Evolutionary conservation across 2,329 filamentous ascomycete genomes (phyloP).

Genomic region (Neofusicoccum laricinum): DNA sequence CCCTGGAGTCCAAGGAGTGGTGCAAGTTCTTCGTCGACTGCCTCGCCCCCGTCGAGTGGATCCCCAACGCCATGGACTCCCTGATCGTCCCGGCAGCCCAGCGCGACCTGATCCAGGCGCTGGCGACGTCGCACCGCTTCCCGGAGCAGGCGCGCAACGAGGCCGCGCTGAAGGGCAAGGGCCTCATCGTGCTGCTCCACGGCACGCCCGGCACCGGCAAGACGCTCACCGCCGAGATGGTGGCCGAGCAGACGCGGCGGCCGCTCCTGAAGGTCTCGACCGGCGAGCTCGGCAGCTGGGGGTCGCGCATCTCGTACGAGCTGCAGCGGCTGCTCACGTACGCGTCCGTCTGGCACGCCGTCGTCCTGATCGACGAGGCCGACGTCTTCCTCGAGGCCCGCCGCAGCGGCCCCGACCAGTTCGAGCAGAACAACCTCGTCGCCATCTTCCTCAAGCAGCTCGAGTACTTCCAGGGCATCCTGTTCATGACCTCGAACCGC

Average conservation of each 20-base stretch:
- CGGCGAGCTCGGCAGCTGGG: conserved; percentile 45
- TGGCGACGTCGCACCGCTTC: conserved; percentile 26
- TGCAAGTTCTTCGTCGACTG: conserved; percentile 23
- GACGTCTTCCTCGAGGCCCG: conserved; percentile 61
- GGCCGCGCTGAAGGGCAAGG: conserved; percentile 52
- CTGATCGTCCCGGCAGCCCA: conserved; percentile 28
- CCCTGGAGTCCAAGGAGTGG: conserved; percentile 20
- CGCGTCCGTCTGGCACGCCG: not conserved
- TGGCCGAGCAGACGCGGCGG: conserved; percentile 37
- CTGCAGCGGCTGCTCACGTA: conserved; percentile 15
- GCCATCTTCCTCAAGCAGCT: conserved; percentile 29
- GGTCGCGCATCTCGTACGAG: conserved; percentile 14
- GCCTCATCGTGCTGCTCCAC: conserved; percentile 48
- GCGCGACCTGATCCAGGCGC: conserved; percentile 28
- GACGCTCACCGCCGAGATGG: conserved; percentile 33
- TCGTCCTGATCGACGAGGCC: conserved; percentile 41
- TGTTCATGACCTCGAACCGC: conserved; percentile 27
- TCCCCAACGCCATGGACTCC: conserved; percentile 28
- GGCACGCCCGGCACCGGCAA: conserved; percentile 53
- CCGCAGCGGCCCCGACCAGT: conserved; percentile 31
- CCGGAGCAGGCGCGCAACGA: conserved; percentile 18
- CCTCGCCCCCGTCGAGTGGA: conserved; percentile 28
- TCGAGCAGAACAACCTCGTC: conserved; percentile 38
- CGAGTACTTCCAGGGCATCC: conserved; percentile 28
- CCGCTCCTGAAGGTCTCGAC: conserved; percentile 27